phyloP scores from a whole-genome alignment of 805 yeast genomes.

The Teunomyces panamensis region DNA sequence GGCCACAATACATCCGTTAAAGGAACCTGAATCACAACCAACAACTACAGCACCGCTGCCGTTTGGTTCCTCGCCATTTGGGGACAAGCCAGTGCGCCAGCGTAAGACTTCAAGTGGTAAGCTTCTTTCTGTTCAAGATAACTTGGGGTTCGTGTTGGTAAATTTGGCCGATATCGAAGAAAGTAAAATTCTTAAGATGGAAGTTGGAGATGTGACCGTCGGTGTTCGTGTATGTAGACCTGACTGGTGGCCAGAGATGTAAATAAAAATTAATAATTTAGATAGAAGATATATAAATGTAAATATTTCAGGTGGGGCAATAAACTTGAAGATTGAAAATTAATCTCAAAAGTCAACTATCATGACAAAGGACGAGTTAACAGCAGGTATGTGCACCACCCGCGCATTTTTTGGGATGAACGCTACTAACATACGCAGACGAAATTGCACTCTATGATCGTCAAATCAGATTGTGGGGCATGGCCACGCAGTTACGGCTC shows the following conservation, averaged over 20 bases:
- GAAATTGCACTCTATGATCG: conserved; percentile 92
- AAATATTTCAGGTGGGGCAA: background rate
- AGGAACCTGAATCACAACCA: conserved; percentile 13
- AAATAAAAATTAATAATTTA: conserved; percentile 9
- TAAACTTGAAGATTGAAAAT: background rate
- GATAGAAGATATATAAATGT: background rate
- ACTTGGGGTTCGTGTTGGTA: conserved; percentile 65
- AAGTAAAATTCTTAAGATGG: conserved; percentile 32
- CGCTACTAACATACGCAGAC: conserved; percentile 37
- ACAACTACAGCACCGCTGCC: conserved; percentile 13
- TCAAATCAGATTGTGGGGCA: conserved; percentile 94
- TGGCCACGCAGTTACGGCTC: conserved; percentile 81
- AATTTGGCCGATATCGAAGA: conserved; percentile 45
- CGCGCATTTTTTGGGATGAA: background rate
- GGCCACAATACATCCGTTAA: conserved; percentile 18
- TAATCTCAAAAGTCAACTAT: background rate
- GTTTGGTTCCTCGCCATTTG: conserved; percentile 41
- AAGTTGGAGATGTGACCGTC: conserved; percentile 26
- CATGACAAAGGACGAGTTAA: conserved; percentile 10
- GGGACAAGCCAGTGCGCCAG: conserved; percentile 24
- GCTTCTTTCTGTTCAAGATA: conserved; percentile 52
- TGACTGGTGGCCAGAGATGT: conserved; percentile 68
- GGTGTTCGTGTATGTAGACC: conserved; percentile 57
- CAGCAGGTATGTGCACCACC: conserved; percentile 16
- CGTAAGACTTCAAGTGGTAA: conserved; percentile 54